Evolutionary conservation across 2,329 filamentous ascomycete genomes (phyloP), one percentile per base, ranked within the genome.

Genomic region (Hymenoscyphus repandus): DNA sequence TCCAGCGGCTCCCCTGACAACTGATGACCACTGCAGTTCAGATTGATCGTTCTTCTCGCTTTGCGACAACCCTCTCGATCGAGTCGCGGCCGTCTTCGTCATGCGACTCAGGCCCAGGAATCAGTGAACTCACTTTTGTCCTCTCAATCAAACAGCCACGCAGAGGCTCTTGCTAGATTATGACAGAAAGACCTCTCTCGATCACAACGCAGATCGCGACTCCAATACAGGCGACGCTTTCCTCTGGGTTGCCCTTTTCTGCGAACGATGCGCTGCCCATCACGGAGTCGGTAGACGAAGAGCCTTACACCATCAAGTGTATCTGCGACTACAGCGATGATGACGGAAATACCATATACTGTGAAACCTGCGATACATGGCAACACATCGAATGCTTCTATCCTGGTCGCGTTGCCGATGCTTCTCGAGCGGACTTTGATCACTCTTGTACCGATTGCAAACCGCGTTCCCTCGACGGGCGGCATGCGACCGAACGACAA

Each of bases 361-460:
- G 93, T 77, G 93, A 97, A 68, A 82, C 78, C 52, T 99, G 93
- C 76, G 88, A 96, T 68, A 93, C 90, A 45, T 99, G 93, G 93
- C 93, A 99, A 72, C 93, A 99, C 71, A 95, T 96, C 63, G 85
- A 90, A 67, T 99, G 93, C 72, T 97, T 95, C 72, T 97, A 97
- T 68, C 81, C 81, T 18, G 69, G 80, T 57, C 88, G 89, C 62
- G 79, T 82, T 66, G 79, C 83, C 68, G 77, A 88, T 75, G 78
- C 87, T 72, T 71, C 91, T 68, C 70, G 85, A 74, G 77, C 81
- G 52, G 78, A 82, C 62, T 87, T 85, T 63, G 77, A 88, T 50
- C 92, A 99, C 73, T 89, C 85, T 50, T 99, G 93, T 72, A 82
- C 83, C 63, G 90, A 96, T 62, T 99, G 93, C 74, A 82, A 86